Evolutionary conservation across 2,329 filamentous ascomycete species (phyloP).

Genomic region (Geosmithia putterillii): DNA sequence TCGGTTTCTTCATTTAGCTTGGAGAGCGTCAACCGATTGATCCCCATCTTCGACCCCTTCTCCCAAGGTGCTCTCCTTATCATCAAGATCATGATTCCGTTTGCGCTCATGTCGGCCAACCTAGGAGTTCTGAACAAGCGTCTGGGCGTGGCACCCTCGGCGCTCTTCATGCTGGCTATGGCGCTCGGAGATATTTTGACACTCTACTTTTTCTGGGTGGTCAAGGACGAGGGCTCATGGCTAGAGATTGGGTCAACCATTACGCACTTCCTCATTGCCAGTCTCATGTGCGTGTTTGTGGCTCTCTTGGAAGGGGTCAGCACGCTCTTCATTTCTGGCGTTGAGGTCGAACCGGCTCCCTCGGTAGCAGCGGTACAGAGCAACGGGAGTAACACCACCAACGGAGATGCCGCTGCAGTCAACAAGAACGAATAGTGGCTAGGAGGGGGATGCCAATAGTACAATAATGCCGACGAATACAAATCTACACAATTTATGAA

Average conservation of each 20-base stretch:
- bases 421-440: neutral
- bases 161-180: conserved; percentile 91
- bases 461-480: neutral
- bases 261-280: conserved; percentile 89
- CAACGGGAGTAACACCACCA: neutral
- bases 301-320: conserved; percentile 77
- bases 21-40: conserved; percentile 74
- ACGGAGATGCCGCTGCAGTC: neutral
- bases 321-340: conserved; percentile 67
- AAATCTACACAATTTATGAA: neutral
- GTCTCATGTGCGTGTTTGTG: conserved; percentile 80
- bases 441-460: neutral
- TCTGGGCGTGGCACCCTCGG: conserved; percentile 73
- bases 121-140: conserved; percentile 84
- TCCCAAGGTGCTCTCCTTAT: conserved; percentile 78
- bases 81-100: conserved; percentile 85
- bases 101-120: conserved; percentile 83
- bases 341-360: conserved; percentile 43
- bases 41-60: conserved; percentile 90
- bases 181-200: conserved; percentile 84
- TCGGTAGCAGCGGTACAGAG: neutral
- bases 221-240: conserved; percentile 94
- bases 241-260: conserved; percentile 96
- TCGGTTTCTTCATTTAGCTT: conserved; percentile 89
- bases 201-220: conserved; percentile 94